Base-by-base conservation (phyloP, 2,329 filamentous ascomycete genomes). In the Lecanosticta acicola region DNA sequence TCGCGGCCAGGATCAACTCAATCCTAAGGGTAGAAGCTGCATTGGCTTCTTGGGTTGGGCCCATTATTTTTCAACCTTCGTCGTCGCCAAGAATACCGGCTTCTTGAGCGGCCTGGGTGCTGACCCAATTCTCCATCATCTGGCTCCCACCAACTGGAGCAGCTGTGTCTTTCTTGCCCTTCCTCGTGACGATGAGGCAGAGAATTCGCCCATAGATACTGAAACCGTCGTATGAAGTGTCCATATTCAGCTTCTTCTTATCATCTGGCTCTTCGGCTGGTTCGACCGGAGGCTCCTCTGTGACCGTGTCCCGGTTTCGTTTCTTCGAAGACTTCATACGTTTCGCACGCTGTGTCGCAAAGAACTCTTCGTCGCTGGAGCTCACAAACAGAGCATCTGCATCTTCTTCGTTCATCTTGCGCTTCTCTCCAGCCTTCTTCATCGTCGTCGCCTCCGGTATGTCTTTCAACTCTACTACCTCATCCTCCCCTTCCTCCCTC, bases 171-270 rank as follows among this genome's bases (percentile, higher is more conserved):
- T 69, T 76, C 55, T 68, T 72, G 39, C 73, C 76, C 54, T 82
- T 84, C 50, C 84, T 82, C 64, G 84, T 86, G 66, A 98, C 83
- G 7, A 98, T 85, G 48, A 98, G 75, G 67, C 90, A 97, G 19
- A 98, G 73, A 38, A 95, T 88, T 57, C 88, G 85, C 9, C 93
- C 89, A 69, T 95, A 94, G 62, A 98, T 96, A 59, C 85, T 87
- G 69, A 97, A 97, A 7, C 93, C 91, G 60, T 97, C 89, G 68
- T 97, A 98, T 11, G 82, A 83, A 19, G 91, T 93, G 51, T 85
- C 83, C 72, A 96, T 79, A 16, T 78, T 80, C 58, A 94, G 71
- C 66, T 96, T 97, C 73, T 98, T 96, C 70, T 96, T 94, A 61
- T 94, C 85, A 46, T 85, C 81, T 8, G 66, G 18, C 5, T 49